Evolutionary conservation across 1,284 basidiomycete species (phyloP), one percentile per base, ranked within the genome.

Genomic region (Microbotryum silenes-acaulis): DNA sequence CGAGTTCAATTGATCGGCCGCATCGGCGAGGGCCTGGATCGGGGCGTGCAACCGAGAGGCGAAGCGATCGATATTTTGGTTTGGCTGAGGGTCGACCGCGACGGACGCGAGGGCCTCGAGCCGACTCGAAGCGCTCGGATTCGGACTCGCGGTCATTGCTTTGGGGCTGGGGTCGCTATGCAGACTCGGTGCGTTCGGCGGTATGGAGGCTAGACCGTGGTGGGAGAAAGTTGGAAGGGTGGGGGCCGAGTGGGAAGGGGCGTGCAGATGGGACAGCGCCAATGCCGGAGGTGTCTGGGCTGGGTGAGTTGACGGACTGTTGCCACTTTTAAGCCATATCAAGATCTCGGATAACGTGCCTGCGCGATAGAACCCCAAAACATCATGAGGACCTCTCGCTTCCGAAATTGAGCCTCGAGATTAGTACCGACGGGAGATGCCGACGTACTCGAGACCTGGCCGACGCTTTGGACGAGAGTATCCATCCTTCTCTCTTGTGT

Each of bases 21-120:
- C 62, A 16, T 63, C 62, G 18, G 54, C 50, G 6, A 63, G 47
- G 14, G 62, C 62, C 4, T 31, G n/a, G 27, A 63, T 60, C 4
- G 62, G 62, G 33, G 50, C 48, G 2, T 46, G 9, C 16, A 63
- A 25, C 4, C 54, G 54, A 12, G 51, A 33, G 25, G 62, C 62
- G 37, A 63, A 63, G 21, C 62, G 57, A 25, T 56, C 47, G 21
- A 63, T 55, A 27, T 56, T 31, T 53, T n/a, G 51, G n/a, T n/a
- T 53, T 57, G 23, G 56, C 37, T 21, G 62, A 56, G 7, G n/a
- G 25, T 37, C 37, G 50, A 42, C 46, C 57, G 62, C 62, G 54
- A 63, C 54, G 23, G 20, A n/a, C 1, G 62, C 62, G 29, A 63
- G 54, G 7, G 62, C 62, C 21, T 63, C 62, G 46, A 63, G 54